Base-by-base conservation (phyloP, 345 rosid species). In the Kandelia obovata region DNA sequence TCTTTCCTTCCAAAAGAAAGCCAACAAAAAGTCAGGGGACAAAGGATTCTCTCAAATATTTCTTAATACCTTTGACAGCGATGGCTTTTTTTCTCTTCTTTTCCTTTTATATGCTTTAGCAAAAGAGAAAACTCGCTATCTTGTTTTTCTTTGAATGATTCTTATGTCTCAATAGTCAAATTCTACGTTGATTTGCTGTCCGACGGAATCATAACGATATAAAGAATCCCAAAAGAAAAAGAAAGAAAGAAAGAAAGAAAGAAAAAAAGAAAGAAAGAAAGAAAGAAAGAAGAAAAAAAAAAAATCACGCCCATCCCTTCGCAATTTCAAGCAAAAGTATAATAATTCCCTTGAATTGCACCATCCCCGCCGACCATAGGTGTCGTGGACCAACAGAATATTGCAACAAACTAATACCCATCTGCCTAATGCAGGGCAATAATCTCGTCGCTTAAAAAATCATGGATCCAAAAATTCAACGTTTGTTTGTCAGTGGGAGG, bases 1-100 rank as follows among this genome's bases (percentile, higher is more conserved):
- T 39, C 37, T 63, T 46, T 70, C 46, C 65, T 71, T 81, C 84
- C 81, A 73, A 81, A 64, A 64, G 77, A 80, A 71, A 76, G 64
- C 75, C 75, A 71, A 75, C 77, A 75, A 83, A 80, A 64, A 21
- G 66, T 60, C 13, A 53, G 56, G 52, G 71, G 65, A 69, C n/a
- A 7, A 34, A 46, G 73, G 82, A 78, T 79, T 70, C 79, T 69
- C 63, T 26, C 61, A 27, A 58, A 72, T 68, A 31, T 57, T 61
- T 68, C 26, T 62, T 58, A 73, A 68, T 74, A 51, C 61, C 49
- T 65, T 9, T 58, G 78, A 77, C 8, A 31, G 76, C n/a, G 80
- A 80, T 70, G 57, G 68, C 53, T 43, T 57, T 31, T 5, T 13
- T 5, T 17, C 34, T 20, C 26, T 23, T 11, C 23, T 1, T 58